phyloP scores from a whole-genome alignment of 1,284 basidiomycete genomes.

The Naganishia albida region DNA sequence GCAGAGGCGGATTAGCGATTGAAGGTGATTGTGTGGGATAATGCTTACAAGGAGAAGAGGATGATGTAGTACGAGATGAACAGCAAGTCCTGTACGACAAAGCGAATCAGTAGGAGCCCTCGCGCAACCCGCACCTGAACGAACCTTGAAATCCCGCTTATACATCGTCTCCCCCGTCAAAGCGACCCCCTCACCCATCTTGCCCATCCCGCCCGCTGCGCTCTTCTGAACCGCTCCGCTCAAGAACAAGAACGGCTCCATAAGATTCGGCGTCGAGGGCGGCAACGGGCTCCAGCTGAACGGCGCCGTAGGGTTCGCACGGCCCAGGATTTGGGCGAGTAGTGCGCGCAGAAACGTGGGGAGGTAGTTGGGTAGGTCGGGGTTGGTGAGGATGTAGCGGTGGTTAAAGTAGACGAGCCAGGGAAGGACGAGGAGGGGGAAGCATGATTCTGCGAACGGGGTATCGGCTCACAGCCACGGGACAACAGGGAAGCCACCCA shows the following conservation, averaged over 20 bases:
- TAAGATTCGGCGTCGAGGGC: constrained; percentile 67
- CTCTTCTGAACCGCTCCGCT: constrained; percentile 66
- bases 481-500: constrained; percentile 50
- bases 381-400: constrained; percentile 41
- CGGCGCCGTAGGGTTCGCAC: not conserved
- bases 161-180: constrained; percentile 22
- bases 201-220: constrained; percentile 22
- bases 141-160: constrained; percentile 57
- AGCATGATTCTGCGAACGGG: constrained; percentile 65
- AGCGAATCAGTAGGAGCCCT: constrained; percentile 33
- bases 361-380: constrained; percentile 53
- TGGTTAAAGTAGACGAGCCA: constrained; percentile 73
- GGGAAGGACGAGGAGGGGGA: constrained; percentile 73
- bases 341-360: constrained; percentile 32
- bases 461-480: not conserved
- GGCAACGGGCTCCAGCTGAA: constrained; percentile 41
- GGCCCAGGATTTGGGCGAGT: constrained; percentile 57
- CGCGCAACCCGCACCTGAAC: no score
- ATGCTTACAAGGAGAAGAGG: constrained; percentile 73
- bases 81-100: constrained; percentile 63
- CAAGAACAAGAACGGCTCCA: constrained; percentile 72
- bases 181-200: constrained; percentile 1
- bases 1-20: not conserved
- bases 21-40: not conserved
- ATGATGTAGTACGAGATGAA: constrained; percentile 88